phyloP scores from a whole-genome alignment of 2,329 filamentous ascomycete genomes.

The Scedosporium boydii region DNA sequence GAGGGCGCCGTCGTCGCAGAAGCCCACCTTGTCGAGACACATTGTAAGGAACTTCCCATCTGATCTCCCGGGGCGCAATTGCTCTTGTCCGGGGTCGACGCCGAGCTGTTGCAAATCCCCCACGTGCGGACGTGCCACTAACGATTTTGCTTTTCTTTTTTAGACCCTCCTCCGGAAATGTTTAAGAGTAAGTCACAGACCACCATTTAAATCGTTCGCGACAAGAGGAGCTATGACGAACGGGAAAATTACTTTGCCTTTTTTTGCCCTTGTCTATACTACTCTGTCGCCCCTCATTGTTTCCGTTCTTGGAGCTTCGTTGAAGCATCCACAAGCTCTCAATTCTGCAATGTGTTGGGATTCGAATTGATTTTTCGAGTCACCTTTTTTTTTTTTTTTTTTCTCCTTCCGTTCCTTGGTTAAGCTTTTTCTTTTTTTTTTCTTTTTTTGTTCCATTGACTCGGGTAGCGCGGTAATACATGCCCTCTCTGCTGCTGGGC shows the following conservation, averaged over 20 bases:
- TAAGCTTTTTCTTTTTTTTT: neutral
- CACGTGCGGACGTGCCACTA: neutral
- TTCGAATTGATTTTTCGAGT: too few species aligned
- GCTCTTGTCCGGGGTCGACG: neutral
- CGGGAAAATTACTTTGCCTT: neutral
- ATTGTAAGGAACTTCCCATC: slow-evolving; percentile 36
- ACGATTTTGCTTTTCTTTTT: neutral
- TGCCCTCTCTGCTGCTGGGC: neutral
- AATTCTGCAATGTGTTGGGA: neutral
- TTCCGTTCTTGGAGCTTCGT: neutral
- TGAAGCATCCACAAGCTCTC: neutral
- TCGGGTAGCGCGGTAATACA: neutral
- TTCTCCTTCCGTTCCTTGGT: neutral
- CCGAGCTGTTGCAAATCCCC: neutral
- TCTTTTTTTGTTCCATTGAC: neutral
- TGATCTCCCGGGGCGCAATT: neutral
- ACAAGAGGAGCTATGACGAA: slow-evolving; percentile 9
- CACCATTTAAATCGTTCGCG: neutral
- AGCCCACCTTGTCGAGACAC: slow-evolving; percentile 69
- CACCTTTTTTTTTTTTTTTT: neutral
- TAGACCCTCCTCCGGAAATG: slow-evolving; percentile 58
- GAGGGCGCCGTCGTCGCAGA: slow-evolving; percentile 54
- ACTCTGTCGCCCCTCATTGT: neutral
- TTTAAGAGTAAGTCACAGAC: slow-evolving; percentile 47
- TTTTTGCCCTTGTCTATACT: neutral